Conservation (phyloP, 2,329 filamentous ascomycete species). For the Aspergillus proliferans region DNA sequence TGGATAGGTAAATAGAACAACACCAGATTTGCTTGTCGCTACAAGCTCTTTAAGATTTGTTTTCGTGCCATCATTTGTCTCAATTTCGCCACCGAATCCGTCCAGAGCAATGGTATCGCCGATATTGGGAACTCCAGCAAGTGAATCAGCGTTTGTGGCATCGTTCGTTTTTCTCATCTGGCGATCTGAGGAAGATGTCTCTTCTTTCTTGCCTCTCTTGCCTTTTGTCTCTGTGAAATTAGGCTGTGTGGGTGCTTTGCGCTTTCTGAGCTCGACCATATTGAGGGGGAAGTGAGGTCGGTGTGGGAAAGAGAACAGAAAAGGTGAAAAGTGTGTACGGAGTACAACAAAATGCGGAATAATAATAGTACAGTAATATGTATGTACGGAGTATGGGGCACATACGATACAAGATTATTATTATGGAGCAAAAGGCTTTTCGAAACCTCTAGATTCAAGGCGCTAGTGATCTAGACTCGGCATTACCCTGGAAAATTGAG, state of each 20-base stretch:
- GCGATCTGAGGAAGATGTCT: not conserved
- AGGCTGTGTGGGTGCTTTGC: slow-evolving; percentile 48
- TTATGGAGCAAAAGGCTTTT: too few species aligned
- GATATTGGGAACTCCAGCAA: slow-evolving; percentile 24
- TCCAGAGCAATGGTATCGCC: slow-evolving; percentile 51
- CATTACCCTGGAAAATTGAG: too few species aligned
- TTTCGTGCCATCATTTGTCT: slow-evolving; percentile 77
- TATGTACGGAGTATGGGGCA: too few species aligned
- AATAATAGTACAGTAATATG: too few species aligned
- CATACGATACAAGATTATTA: too few species aligned
- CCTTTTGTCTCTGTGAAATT: slow-evolving; percentile 30
- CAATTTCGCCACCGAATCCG: slow-evolving; percentile 61
- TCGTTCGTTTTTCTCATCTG: not conserved
- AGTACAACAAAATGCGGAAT: not conserved
- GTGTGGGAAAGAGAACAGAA: too few species aligned
- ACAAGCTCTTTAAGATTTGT: slow-evolving; percentile 75
- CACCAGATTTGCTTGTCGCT: slow-evolving; percentile 73
- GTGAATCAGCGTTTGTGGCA: slow-evolving; percentile 9
- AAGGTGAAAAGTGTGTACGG: not conserved
- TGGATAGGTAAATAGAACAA: slow-evolving; percentile 92
- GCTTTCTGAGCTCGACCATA: slow-evolving; percentile 57
- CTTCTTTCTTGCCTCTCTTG: slow-evolving; percentile 17
- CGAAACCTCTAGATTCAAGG: too few species aligned
- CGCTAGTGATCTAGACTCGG: too few species aligned
- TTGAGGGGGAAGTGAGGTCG: not conserved